A percentile compares a stretch with the other conserved stretches of the same genome.
phyloP scores from a whole-genome alignment of 306 rosid species.

The Vigna reflexopilosa region DNA sequence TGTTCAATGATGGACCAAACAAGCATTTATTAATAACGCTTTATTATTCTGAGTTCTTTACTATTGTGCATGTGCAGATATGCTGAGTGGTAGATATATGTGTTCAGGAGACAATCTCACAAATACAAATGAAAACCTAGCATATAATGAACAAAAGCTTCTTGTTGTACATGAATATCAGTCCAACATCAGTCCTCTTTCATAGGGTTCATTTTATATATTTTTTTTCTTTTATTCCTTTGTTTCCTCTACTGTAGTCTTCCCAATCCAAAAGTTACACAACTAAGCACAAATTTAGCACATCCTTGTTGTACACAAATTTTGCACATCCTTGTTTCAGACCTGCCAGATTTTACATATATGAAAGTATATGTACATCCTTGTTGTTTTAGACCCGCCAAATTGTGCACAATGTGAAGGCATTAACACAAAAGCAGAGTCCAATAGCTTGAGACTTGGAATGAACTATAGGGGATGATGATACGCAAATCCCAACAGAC shows the following conservation, averaged over 20 bases:
- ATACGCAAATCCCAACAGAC: slow-evolving; percentile 5
- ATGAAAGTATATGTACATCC: not conserved
- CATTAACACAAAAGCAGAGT: not conserved
- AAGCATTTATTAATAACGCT: not conserved
- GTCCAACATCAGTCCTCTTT: not conserved
- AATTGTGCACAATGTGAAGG: not conserved
- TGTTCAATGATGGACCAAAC: not conserved
- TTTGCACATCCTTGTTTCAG: not conserved
- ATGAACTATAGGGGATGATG: not conserved
- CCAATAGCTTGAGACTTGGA: slow-evolving; percentile 21
- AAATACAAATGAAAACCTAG: slow-evolving; percentile 12
- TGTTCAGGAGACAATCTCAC: not conserved
- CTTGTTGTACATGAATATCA: not conserved
- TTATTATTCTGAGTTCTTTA: not conserved
- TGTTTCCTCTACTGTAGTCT: slow-evolving; percentile 5
- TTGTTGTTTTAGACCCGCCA: too few species aligned
- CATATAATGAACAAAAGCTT: slow-evolving; percentile 9
- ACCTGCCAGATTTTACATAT: not conserved
- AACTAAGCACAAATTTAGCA: not conserved
- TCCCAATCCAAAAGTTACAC: not conserved
- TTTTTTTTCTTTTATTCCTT: slow-evolving; percentile 4
- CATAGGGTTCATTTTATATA: not conserved
- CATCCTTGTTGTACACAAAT: not conserved
- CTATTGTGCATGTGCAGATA: not conserved
- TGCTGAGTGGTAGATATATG: not conserved